These are phyloP conservation scores for Mycena metata DNA, from an alignment of 768 basidiomycete species.

Conservation along the genomic window DNA sequence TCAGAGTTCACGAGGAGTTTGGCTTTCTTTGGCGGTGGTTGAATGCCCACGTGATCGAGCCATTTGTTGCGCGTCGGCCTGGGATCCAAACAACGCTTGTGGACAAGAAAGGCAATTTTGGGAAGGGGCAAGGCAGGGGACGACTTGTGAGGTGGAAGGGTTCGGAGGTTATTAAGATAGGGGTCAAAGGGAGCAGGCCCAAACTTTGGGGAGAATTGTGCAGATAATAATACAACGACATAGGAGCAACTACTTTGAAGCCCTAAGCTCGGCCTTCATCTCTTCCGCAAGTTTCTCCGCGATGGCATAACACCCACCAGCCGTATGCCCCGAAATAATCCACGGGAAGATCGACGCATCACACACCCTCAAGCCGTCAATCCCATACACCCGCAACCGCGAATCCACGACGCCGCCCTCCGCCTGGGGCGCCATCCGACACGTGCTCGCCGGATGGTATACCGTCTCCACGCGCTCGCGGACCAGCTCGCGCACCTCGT, in stretches of 20 bases:
- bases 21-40: conserved; percentile 50
- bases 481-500: conserved; percentile 58
- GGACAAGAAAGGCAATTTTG: conserved; percentile 24
- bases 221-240: conserved; percentile 5
- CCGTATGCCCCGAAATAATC: conserved; percentile 63
- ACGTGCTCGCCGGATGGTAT: conserved; percentile 62
- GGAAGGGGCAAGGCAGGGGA: no score
- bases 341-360: conserved; percentile 64
- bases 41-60: conserved; percentile 37
- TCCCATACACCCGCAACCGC: conserved; percentile 46
- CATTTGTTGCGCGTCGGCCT: neutral
- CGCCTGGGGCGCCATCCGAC: conserved; percentile 59
- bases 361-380: conserved; percentile 59
- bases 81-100: conserved; percentile 8
- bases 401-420: conserved; percentile 50
- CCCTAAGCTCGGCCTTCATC: conserved; percentile 45
- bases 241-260: conserved; percentile 7
- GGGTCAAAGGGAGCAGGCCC: no score
- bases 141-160: no score
- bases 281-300: conserved; percentile 54
- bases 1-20: conserved; percentile 38
- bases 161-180: no score
- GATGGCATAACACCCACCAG: conserved; percentile 50
- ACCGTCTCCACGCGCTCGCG: conserved; percentile 59
- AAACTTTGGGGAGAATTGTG: no score